A percentile compares a stretch with the other conserved stretches of the same genome.
Conservation (phyloP, 371 early-diverging fungal genomes). For the Mortierella sp. region DNA sequence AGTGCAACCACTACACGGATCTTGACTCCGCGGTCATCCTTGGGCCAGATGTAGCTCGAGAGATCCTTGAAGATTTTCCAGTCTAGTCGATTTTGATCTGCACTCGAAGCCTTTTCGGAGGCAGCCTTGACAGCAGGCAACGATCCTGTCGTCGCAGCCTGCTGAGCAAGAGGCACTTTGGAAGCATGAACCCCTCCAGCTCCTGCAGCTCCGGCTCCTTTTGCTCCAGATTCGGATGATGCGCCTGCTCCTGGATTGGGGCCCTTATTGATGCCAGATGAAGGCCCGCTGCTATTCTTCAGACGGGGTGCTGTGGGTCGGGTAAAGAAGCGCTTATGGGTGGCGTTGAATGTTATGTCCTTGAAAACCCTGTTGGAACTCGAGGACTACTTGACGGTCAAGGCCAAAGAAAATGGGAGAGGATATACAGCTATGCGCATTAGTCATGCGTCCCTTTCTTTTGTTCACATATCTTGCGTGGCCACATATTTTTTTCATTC, state of each 20-base stretch:
- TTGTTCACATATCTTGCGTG: not conserved
- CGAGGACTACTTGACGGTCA: not conserved
- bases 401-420: not conserved
- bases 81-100: constrained; percentile 61
- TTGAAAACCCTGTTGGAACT: not conserved
- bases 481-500: not conserved
- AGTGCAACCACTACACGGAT: constrained; percentile 90
- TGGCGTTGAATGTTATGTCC: not conserved
- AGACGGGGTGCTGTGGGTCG: constrained; percentile 27
- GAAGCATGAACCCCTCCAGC: constrained; percentile 10
- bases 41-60: constrained; percentile 92
- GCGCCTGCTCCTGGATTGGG: constrained; percentile 8
- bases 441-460: not conserved
- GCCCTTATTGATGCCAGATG: constrained; percentile 13
- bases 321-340: constrained; percentile 33
- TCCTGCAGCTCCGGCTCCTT: constrained; percentile 10
- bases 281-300: constrained; percentile 9
- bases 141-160: constrained; percentile 5
- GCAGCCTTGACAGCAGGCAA: constrained; percentile 17
- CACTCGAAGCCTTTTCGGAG: constrained; percentile 20
- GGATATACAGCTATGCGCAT: not conserved
- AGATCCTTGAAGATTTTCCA: constrained; percentile 85
- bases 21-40: constrained; percentile 82
- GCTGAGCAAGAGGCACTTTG: constrained; percentile 13
- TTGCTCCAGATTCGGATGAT: not conserved